Conservation (phyloP, 805 yeast species). For the Hanseniaspora meyeri region DNA sequence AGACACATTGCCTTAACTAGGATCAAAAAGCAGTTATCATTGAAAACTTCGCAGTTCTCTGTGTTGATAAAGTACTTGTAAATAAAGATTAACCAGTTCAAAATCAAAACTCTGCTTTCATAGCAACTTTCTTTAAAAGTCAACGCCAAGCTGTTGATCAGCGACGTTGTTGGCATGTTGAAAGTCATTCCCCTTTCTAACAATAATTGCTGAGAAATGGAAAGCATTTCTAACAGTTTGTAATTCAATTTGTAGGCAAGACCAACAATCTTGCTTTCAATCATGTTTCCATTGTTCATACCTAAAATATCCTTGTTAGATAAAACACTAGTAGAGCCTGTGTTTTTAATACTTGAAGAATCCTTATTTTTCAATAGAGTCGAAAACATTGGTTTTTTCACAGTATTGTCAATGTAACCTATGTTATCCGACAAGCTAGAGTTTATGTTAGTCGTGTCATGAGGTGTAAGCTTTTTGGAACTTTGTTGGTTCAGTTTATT, state of each 20-base stretch:
- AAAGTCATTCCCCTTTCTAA: conserved; percentile 19
- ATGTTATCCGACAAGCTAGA: not conserved
- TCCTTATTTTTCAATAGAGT: not conserved
- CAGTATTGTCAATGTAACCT: conserved; percentile 8
- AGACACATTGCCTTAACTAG: conserved; percentile 60
- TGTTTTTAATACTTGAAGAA: not conserved
- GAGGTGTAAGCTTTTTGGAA: not conserved
- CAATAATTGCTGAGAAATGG: conserved; percentile 20
- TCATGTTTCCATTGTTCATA: not conserved
- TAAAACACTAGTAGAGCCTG: not conserved
- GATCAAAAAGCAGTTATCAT: conserved; percentile 60
- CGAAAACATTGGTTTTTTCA: not conserved
- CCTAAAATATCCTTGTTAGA: not conserved
- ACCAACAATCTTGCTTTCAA: not conserved
- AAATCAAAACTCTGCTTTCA: conserved; percentile 65
- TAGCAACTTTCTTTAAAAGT: conserved; percentile 69
- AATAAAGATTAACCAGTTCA: conserved; percentile 81
- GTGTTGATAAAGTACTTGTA: conserved; percentile 52
- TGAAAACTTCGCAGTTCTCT: conserved; percentile 37
- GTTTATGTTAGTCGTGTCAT: not conserved
- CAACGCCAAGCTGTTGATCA: conserved; percentile 57
- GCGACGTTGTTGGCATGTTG: conserved; percentile 28
- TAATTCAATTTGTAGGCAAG: conserved; percentile 28
- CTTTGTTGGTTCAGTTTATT: not conserved
- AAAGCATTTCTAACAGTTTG: conserved; percentile 36